Percentiles rank a stretch among this genome's conserved stretches.
Evolutionary conservation across 148 eudicot genomes (phyloP).

Genomic region (Bassia scoparia): DNA sequence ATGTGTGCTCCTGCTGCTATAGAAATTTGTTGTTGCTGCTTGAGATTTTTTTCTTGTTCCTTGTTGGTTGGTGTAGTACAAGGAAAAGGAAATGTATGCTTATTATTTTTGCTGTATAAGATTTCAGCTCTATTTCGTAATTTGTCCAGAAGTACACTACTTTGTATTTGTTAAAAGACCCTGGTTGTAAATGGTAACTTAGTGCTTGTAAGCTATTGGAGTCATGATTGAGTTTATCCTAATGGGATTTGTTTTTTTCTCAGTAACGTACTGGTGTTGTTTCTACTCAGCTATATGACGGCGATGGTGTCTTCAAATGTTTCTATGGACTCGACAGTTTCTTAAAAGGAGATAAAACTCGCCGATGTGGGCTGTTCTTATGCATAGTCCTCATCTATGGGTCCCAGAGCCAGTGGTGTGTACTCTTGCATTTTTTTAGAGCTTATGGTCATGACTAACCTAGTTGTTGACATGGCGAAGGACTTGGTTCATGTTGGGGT

Average conservation of each 20-base stretch:
- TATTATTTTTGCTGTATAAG: background rate
- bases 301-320: slow-evolving; percentile 87
- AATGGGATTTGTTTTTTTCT: slow-evolving; percentile 12
- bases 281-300: slow-evolving; percentile 87
- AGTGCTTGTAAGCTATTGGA: background rate
- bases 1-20: background rate
- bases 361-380: slow-evolving; percentile 93
- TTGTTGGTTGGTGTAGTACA: background rate
- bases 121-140: background rate
- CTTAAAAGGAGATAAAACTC: slow-evolving; percentile 73
- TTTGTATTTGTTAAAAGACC: background rate
- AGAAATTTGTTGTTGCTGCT: background rate
- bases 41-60: background rate
- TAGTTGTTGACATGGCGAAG: background rate
- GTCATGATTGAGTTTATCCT: background rate
- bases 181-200: background rate
- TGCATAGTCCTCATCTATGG: slow-evolving; percentile 96
- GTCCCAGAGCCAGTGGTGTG: slow-evolving; percentile 97
- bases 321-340: slow-evolving; percentile 60
- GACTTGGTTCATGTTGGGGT: too few relatives aligned
- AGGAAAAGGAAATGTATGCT: background rate
- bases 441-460: background rate
- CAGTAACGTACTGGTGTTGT: slow-evolving; percentile 53
- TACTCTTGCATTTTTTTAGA: slow-evolving; percentile 3
- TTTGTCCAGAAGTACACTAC: background rate